These are phyloP conservation scores for Diaporthe sp. DNA, from an alignment of 2,329 filamentous ascomycete species.

Conservation along the genomic window DNA sequence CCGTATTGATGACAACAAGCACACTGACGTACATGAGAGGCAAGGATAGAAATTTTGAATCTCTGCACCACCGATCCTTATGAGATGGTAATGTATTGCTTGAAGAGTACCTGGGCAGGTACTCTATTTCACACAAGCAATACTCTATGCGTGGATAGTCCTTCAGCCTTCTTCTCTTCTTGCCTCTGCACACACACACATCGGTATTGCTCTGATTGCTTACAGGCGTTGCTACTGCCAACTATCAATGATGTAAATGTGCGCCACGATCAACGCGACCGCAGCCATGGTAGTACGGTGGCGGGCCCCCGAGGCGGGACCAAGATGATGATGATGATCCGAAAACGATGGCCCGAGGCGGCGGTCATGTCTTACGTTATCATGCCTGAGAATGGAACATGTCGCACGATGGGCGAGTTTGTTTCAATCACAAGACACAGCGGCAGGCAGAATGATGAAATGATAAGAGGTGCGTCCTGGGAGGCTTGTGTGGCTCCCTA, in stretches of 20 bases:
- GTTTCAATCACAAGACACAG: constrained; percentile 16
- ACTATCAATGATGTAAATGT: not conserved
- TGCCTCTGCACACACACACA: not conserved
- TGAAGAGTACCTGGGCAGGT: not conserved
- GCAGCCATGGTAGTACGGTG: not conserved
- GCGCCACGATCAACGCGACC: not conserved
- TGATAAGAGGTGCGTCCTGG: not conserved
- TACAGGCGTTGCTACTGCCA: not conserved
- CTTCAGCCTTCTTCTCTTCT: not conserved
- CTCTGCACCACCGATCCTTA: not conserved
- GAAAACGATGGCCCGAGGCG: constrained; percentile 15
- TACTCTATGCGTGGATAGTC: not conserved
- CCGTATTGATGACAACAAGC: not conserved
- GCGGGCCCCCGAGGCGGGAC: not conserved
- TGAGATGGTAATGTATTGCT: not conserved
- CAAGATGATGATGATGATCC: constrained; percentile 15
- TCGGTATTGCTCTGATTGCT: not conserved
- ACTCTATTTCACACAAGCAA: not conserved
- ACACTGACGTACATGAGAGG: too few relatives aligned
- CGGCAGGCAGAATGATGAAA: constrained; percentile 29
- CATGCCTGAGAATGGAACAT: constrained; percentile 9
- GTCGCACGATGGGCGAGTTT: constrained; percentile 29
- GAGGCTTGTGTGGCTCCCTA: constrained; percentile 15
- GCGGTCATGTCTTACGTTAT: constrained; percentile 18
- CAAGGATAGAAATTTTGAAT: too few relatives aligned